These are phyloP conservation scores for Ceratobasidium sp. DNA, from an alignment of 1,284 basidiomycete genomes.

Conservation along the genomic window DNA sequence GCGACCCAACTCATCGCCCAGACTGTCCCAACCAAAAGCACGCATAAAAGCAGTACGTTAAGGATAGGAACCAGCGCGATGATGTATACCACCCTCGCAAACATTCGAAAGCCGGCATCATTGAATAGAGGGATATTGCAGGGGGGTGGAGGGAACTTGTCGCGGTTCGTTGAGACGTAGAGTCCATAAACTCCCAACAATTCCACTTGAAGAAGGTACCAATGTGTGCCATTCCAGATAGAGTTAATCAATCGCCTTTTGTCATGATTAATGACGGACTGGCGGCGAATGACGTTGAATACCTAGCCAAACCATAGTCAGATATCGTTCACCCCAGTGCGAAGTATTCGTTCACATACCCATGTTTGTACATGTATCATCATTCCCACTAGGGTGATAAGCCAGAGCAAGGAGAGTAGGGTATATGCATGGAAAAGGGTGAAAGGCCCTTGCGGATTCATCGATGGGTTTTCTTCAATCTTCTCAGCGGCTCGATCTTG, in stretches of 20 bases:
- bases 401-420: slow-evolving; percentile 28
- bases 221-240: slow-evolving; percentile 37
- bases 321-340: not conserved
- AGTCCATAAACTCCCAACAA: slow-evolving; percentile 26
- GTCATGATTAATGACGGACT: not conserved
- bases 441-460: not conserved
- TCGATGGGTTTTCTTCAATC: not conserved
- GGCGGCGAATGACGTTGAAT: slow-evolving; percentile 32
- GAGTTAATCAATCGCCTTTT: slow-evolving; percentile 12
- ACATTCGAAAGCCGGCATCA: slow-evolving; percentile 13
- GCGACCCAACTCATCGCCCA: slow-evolving; percentile 24
- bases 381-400: slow-evolving; percentile 27
- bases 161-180: slow-evolving; percentile 36
- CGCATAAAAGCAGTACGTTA: slow-evolving; percentile 12
- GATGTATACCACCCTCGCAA: slow-evolving; percentile 29
- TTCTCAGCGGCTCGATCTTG: not conserved
- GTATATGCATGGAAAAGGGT: slow-evolving; percentile 36
- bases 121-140: slow-evolving; percentile 22
- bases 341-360: slow-evolving; percentile 1
- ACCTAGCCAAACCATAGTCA: slow-evolving; percentile 5
- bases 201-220: slow-evolving; percentile 36
- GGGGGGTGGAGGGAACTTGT: slow-evolving; percentile 13
- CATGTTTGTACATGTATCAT: slow-evolving; percentile 39
- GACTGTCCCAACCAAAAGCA: slow-evolving; percentile 18
- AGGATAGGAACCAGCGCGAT: slow-evolving; percentile 31